Conservation (phyloP, 305 asterid species). For the Stenogyne calaminthoides region DNA sequence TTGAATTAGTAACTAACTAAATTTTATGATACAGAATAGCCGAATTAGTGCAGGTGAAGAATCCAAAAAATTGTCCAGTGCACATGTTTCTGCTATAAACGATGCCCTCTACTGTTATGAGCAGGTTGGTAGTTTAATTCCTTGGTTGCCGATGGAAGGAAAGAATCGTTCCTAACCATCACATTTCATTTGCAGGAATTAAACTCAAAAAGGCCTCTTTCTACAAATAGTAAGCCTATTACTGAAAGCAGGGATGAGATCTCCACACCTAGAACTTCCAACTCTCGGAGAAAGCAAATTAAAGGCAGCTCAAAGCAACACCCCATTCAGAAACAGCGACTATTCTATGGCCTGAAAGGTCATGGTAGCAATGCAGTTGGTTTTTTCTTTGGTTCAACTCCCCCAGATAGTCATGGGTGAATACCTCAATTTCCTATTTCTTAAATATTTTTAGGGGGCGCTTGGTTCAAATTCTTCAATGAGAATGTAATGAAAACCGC, state of each 20-base stretch:
- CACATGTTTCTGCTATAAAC: constrained; percentile 86
- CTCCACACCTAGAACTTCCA: constrained; percentile 52
- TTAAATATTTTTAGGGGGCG: background rate
- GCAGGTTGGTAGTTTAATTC: constrained; percentile 62
- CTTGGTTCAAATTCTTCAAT: too few species aligned
- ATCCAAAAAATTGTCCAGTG: constrained; percentile 61
- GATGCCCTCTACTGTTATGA: constrained; percentile 89
- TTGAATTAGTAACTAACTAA: constrained; percentile 7
- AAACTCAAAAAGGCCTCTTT: constrained; percentile 54
- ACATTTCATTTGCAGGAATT: constrained; percentile 60
- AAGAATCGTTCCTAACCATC: constrained; percentile 15
- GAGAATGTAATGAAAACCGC: too few species aligned
- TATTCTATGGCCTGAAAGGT: constrained; percentile 55
- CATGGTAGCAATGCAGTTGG: constrained; percentile 83
- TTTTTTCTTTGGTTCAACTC: constrained; percentile 91
- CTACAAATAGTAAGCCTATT: constrained; percentile 43
- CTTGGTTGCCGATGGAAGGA: constrained; percentile 5
- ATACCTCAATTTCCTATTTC: constrained; percentile 24
- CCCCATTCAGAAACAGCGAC: constrained; percentile 57
- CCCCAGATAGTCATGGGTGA: constrained; percentile 87
- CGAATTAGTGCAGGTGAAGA: constrained; percentile 42
- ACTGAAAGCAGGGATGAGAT: constrained; percentile 54
- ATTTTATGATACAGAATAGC: constrained; percentile 54
- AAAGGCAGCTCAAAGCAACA: constrained; percentile 73
- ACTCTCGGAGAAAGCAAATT: constrained; percentile 59